Evolutionary conservation across 345 rosid species (phyloP), one percentile per base, ranked within the genome.

Genomic region (Acer campestre): DNA sequence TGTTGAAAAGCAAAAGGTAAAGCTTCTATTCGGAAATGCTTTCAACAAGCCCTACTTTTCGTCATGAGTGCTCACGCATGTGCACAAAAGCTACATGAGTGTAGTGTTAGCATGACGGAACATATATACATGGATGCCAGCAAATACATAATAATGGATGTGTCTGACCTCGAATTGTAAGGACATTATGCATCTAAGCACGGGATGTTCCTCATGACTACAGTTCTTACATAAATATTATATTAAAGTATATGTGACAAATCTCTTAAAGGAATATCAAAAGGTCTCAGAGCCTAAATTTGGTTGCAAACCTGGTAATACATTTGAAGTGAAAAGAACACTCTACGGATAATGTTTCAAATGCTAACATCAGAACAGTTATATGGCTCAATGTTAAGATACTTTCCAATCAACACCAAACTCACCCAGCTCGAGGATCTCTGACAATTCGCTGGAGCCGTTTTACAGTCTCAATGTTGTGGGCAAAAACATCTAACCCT

Each of bases 391-490:
- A 44, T 18, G 27, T 18, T 61, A 27, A 25, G 53, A 55, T 48
- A 27, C 7, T 27, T 18, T 17, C 40, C 61, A 73, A 20, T 66
- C 49, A 61, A 18, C 23, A 58, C 22, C 56, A 61, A 66, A 82
- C 90, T 80, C 80, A 96, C 98, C 98, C 98, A 75, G 99, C 99
- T 65, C 98, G 94, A 73, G 98, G 98, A 84, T 97, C 99, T 79
- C 99, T 89, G 68, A 94, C 98, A 82, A 97, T 89, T 82, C 98
- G 90, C 81, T 97, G 97, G 12, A 94, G 98, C 78, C 94, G 86
- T 83, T 87, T 91, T 79, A 97, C 99, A 78, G 99, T 97, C 86
- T 97, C 99, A 56, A 94, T 75, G 68, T 94, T 94, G 86, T 94
- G 98, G 35, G 98, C 98, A 83, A 97, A 94, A 69, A 97, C 98